phyloP scores from a whole-genome alignment of 2,329 filamentous ascomycete species.

The Tolypocladium guangdongense region DNA sequence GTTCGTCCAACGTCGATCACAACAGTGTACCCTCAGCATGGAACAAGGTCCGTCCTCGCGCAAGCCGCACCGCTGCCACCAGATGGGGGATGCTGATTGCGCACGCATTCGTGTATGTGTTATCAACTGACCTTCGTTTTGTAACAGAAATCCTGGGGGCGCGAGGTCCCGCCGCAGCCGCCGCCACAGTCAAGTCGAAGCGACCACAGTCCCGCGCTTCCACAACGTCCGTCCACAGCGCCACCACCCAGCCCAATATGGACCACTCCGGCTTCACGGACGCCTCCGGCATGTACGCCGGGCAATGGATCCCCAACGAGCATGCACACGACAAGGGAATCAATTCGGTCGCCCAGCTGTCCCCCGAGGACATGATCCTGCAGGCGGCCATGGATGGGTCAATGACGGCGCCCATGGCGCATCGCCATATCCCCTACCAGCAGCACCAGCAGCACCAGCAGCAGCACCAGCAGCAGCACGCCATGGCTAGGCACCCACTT shows the following conservation, averaged over 20 bases:
- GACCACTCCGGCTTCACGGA: slow-evolving; percentile 36
- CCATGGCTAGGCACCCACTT: slow-evolving; percentile 37
- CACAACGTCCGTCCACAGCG: slow-evolving; percentile 45
- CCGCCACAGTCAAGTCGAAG: slow-evolving; percentile 28
- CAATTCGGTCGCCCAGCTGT: slow-evolving; percentile 32
- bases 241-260: slow-evolving; percentile 37
- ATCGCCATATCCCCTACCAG: slow-evolving; percentile 31
- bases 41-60: slow-evolving; percentile 23
- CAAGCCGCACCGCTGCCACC: slow-evolving; percentile 2
- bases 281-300: slow-evolving; percentile 31
- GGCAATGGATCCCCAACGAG: slow-evolving; percentile 38
- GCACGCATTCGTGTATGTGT: background rate
- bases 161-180: slow-evolving; percentile 8
- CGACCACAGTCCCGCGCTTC: slow-evolving; percentile 44
- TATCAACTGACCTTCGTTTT: background rate
- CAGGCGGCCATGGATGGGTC: slow-evolving; percentile 40
- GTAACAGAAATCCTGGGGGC: slow-evolving; percentile 17
- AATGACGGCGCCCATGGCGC: slow-evolving; percentile 30
- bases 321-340: slow-evolving; percentile 34
- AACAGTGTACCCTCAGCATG: slow-evolving; percentile 20
- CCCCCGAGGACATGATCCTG: slow-evolving; percentile 48
- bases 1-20: slow-evolving; percentile 16
- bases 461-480: slow-evolving; percentile 28
- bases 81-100: slow-evolving; percentile 1
- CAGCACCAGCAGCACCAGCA: slow-evolving; percentile 16